These are phyloP conservation scores for Rhodotorula sp. DNA, from an alignment of 1,284 basidiomycete species.

Conservation along the genomic window DNA sequence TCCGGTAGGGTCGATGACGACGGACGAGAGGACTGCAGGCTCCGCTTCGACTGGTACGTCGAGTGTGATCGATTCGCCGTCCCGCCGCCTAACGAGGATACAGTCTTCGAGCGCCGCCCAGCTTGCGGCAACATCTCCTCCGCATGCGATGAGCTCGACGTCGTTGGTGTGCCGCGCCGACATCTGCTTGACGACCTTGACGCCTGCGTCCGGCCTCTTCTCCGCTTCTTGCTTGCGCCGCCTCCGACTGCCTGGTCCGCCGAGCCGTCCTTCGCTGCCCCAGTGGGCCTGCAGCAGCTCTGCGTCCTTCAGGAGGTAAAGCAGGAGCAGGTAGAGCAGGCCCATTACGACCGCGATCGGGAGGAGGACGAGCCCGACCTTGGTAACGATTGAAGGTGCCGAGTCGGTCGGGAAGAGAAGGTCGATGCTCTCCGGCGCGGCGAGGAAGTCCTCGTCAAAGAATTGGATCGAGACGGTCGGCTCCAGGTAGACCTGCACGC, in stretches of 20 bases:
- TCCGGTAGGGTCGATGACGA: slow-evolving; percentile 38
- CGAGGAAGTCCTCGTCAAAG: slow-evolving; percentile 42
- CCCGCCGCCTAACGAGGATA: slow-evolving; percentile 24
- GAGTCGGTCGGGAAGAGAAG: slow-evolving; percentile 38
- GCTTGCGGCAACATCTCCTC: slow-evolving; percentile 63
- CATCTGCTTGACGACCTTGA: slow-evolving; percentile 2
- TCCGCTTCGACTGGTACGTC: slow-evolving; percentile 20
- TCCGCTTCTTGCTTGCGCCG: not conserved
- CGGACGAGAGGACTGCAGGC: slow-evolving; percentile 28
- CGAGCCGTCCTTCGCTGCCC: slow-evolving; percentile 30
- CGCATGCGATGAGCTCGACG: slow-evolving; percentile 72
- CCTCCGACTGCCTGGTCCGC: slow-evolving; percentile 55
- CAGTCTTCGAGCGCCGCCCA: slow-evolving; percentile 68
- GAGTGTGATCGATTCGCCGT: slow-evolving; percentile 5
- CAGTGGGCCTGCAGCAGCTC: slow-evolving; percentile 73
- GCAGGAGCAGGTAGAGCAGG: slow-evolving; percentile 70
- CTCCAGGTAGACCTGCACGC: slow-evolving; percentile 77
- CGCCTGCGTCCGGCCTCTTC: not conserved
- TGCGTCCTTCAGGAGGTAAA: slow-evolving; percentile 88
- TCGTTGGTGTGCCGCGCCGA: slow-evolving; percentile 57
- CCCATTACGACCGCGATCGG: slow-evolving; percentile 78
- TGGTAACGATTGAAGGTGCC: slow-evolving; percentile 58
- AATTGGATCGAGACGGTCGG: slow-evolving; percentile 58
- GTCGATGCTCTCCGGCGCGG: slow-evolving; percentile 49
- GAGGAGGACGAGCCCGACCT: slow-evolving; percentile 75